Conservation (phyloP, 305 asterid species). For the Coffea humblotiana region DNA sequence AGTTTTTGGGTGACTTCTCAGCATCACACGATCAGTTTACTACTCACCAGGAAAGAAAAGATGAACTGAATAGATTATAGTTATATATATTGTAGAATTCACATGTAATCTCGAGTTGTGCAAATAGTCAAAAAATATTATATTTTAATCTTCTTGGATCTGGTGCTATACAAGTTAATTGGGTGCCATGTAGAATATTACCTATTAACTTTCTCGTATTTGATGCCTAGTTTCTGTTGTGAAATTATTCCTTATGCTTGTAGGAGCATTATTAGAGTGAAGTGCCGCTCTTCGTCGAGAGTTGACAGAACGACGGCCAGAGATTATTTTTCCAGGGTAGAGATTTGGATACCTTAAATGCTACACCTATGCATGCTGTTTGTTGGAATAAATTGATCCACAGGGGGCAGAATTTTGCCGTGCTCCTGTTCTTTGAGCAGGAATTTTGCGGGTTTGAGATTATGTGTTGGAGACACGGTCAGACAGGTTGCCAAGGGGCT, state of each 20-base stretch:
- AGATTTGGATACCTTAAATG: no score
- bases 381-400: no score
- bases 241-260: no score
- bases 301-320: no score
- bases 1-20: slow-evolving; percentile 49
- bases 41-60: slow-evolving; percentile 26
- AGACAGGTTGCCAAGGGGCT: not conserved
- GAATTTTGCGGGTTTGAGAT: not conserved
- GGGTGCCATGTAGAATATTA: not conserved
- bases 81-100: not conserved
- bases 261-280: no score
- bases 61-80: slow-evolving; percentile 22
- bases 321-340: no score
- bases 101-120: not conserved
- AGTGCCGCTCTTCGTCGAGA: no score
- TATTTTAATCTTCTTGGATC: not conserved
- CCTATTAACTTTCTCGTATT: not conserved
- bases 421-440: not conserved
- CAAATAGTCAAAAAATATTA: not conserved
- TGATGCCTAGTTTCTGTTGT: no score
- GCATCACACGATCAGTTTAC: slow-evolving; percentile 22
- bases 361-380: no score
- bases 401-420: not conserved
- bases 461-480: not conserved
- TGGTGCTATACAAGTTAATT: not conserved